Evolutionary conservation across 352 stramenopile species (phyloP), one percentile per base, ranked within the genome.

Genomic region (Phytopythium vexans): DNA sequence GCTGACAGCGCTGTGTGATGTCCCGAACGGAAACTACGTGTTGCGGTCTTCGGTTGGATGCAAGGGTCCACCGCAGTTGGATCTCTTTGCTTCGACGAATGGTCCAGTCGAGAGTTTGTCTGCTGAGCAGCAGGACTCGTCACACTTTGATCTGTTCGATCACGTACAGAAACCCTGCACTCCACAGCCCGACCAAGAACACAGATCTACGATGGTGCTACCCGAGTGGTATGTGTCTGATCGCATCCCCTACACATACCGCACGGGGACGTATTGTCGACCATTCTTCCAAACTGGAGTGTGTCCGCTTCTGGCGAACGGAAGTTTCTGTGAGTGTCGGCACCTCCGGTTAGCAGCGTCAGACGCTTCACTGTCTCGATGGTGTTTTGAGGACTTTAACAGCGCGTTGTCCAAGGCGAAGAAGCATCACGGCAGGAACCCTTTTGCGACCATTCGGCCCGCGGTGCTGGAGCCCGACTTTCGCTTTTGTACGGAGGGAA

Each of bases 211-310:
- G 52, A 64, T 59, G 16, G 54, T 74, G 16, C 37, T 81, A 16
- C 80, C 77, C 9, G 56, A 54, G 12, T 92, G 81, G 50, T 75
- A 73, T 54, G 56, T 81, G 9, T 46, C 44, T 0, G 49, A 77
- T 31, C 70, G 72, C 8, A 75, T 77, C 16, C 76, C 78, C 32
- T 89, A 86, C 59, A 86, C 72, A 5, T 88, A 65, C 37, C 68
- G 66, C 12, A 85, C 74, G 1, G 74, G 69, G 11, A 79, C 60
- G 36, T 83, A 82, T 56, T 91, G 81, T 33, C 9, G 51, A 5
- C 50, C 67, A 6, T 89, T 87, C 42, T 70, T 88, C 12, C 41
- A 74, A 32, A 56, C 74, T 10, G 72, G 64, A 3, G 16, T 68
- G 3, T 91, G 81, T 49, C 67, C 74, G 1, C 57, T 36, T 4